Percentiles rank a stretch among this genome's conserved stretches.
Evolutionary conservation across 1,284 basidiomycete species (phyloP).

Genomic region (Apiotrichum domesticum): DNA sequence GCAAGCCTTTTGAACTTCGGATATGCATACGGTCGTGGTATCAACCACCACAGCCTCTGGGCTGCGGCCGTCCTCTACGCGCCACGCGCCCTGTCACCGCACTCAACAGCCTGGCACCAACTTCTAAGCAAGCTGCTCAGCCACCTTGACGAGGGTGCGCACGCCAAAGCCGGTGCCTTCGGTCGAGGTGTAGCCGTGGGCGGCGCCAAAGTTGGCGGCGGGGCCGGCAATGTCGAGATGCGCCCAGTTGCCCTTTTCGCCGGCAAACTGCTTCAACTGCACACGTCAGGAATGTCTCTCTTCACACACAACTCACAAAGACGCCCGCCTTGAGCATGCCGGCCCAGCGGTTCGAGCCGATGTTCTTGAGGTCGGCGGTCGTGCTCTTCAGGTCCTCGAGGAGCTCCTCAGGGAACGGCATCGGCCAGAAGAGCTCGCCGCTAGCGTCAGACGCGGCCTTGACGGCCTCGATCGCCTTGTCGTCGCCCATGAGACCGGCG

Average conservation of each 20-base stretch:
- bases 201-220: constrained; percentile 10
- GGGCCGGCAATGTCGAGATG: constrained; percentile 19
- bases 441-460: constrained; percentile 1
- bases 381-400: constrained; percentile 16
- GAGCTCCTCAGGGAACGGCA: constrained; percentile 19
- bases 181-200: constrained; percentile 13
- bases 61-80: too few relatives aligned
- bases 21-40: too few relatives aligned
- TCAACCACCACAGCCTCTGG: too few relatives aligned
- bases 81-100: too few relatives aligned
- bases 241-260: constrained; percentile 18
- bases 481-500: constrained; percentile 19
- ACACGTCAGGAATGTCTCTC: not conserved
- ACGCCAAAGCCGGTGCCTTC: constrained; percentile 17
- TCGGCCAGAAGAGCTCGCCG: constrained; percentile 19
- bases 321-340: constrained; percentile 19
- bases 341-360: constrained; percentile 8
- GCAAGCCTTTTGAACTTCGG: too few relatives aligned
- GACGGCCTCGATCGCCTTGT: constrained; percentile 15
- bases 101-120: too few relatives aligned
- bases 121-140: constrained; percentile 9
- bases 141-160: constrained; percentile 17
- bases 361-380: constrained; percentile 17
- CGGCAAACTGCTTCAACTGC: constrained; percentile 17
- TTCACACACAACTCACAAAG: constrained; percentile 6